A percentile compares a stretch with the other conserved stretches of the same genome.
phyloP scores from a whole-genome alignment of 1,284 basidiomycete species.

The Puccinia horiana region DNA sequence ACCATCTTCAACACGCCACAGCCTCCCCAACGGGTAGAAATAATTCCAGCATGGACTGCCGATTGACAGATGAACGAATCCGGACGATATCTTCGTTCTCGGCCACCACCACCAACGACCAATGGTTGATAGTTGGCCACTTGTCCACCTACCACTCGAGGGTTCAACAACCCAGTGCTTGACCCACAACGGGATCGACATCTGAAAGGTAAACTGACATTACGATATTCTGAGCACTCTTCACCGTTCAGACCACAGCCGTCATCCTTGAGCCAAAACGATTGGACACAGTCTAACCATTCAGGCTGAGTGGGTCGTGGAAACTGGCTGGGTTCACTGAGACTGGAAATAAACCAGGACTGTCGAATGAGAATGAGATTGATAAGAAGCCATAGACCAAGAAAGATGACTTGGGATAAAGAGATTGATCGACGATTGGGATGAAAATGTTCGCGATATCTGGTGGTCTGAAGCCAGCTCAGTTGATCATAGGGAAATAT shows the following conservation, averaged over 20 bases:
- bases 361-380: background rate
- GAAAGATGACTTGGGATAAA: background rate
- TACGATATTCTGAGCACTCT: background rate
- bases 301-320: conserved; percentile 1
- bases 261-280: conserved; percentile 33
- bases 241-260: conserved; percentile 25
- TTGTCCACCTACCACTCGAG: conserved; percentile 18
- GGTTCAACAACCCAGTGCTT: conserved; percentile 15
- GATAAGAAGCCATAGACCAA: conserved; percentile 18
- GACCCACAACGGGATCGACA: conserved; percentile 29
- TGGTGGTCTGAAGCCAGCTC: background rate
- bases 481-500: background rate
- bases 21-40: conserved; percentile 53
- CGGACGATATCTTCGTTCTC: conserved; percentile 53
- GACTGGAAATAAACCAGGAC: conserved; percentile 22
- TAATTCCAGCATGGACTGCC: conserved; percentile 57
- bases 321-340: conserved; percentile 17
- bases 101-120: conserved; percentile 15
- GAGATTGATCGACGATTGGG: background rate
- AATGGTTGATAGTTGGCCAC: conserved; percentile 20
- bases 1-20: conserved; percentile 54
- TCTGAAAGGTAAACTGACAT: conserved; percentile 16
- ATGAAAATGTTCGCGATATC: background rate
- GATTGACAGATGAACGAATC: conserved; percentile 58
- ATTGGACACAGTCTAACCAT: conserved; percentile 26